Percentiles rank a stretch among this genome's conserved stretches.
phyloP scores from a whole-genome alignment of 495 filamentous ascomycete species.

The Tetracladium marchalianum region DNA sequence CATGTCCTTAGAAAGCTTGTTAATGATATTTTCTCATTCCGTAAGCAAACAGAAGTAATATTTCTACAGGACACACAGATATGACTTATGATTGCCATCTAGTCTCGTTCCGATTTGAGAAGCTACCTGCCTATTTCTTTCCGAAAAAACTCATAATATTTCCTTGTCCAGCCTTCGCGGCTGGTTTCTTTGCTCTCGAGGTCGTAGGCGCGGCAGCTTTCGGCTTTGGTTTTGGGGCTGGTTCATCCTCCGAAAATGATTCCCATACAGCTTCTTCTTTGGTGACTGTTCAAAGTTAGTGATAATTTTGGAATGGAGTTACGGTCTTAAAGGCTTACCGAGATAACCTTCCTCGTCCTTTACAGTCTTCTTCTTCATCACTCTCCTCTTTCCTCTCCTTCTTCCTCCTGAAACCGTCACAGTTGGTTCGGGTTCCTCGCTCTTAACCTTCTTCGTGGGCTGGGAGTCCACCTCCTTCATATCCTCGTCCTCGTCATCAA shows the following conservation, averaged over 20 bases:
- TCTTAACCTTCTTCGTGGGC: slow-evolving; percentile 16
- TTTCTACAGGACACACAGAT: too few relatives aligned
- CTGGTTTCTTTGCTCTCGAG: slow-evolving; percentile 47
- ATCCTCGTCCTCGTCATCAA: slow-evolving; percentile 5
- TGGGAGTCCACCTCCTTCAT: not conserved
- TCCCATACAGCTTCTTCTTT: slow-evolving; percentile 86
- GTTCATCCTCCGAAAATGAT: slow-evolving; percentile 86
- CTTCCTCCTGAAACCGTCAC: slow-evolving; percentile 48
- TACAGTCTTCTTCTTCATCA: slow-evolving; percentile 82
- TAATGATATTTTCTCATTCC: too few relatives aligned
- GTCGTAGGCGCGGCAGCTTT: slow-evolving; percentile 30
- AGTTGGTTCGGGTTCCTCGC: slow-evolving; percentile 23
- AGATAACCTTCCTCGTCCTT: slow-evolving; percentile 94
- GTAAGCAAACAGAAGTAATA: too few relatives aligned
- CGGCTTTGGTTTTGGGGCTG: slow-evolving; percentile 49
- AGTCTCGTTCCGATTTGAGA: too few relatives aligned
- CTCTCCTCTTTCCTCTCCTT: slow-evolving; percentile 66
- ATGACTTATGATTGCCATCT: too few relatives aligned
- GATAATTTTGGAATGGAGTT: not conserved
- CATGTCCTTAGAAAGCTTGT: too few relatives aligned
- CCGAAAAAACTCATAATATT: slow-evolving; percentile 92
- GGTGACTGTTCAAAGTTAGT: slow-evolving; percentile 53
- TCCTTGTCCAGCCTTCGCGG: slow-evolving; percentile 58
- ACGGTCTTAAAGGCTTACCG: slow-evolving; percentile 39
- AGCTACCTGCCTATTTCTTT: slow-evolving; percentile 51